A percentile compares a stretch with the other conserved stretches of the same genome.
Conservation (phyloP, 768 basidiomycete species). For the Hygrophorus pudorinus region DNA sequence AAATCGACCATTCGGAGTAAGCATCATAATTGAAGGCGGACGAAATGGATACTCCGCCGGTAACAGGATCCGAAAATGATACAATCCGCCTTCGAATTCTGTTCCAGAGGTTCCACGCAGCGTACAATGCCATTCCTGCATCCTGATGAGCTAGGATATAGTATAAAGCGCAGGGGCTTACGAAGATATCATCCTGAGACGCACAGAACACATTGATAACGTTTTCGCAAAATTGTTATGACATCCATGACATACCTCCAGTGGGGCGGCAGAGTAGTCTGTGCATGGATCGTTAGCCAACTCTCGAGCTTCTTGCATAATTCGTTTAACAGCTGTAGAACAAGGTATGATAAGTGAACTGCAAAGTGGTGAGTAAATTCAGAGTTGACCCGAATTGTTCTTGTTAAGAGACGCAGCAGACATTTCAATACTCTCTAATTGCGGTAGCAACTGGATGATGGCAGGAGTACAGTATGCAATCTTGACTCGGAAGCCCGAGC, state of each 20-base stretch:
- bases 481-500: no score
- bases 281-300: slow-evolving; percentile 75
- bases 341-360: no score
- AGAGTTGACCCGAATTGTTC: slow-evolving; percentile 63
- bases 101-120: slow-evolving; percentile 80
- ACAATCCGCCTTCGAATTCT: slow-evolving; percentile 92
- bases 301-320: slow-evolving; percentile 93
- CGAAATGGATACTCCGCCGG: slow-evolving; percentile 96
- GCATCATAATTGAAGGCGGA: slow-evolving; percentile 90
- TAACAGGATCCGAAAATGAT: slow-evolving; percentile 85
- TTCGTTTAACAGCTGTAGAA: slow-evolving; percentile 77
- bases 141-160: slow-evolving; percentile 10
- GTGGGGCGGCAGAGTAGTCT: slow-evolving; percentile 77
- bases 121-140: slow-evolving; percentile 93
- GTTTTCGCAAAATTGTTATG: not conserved
- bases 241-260: slow-evolving; percentile 45
- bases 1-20: slow-evolving; percentile 95
- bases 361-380: not conserved
- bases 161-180: slow-evolving; percentile 26
- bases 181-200: slow-evolving; percentile 78
- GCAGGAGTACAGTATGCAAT: no score
- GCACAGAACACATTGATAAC: slow-evolving; percentile 3
- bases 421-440: not conserved
- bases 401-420: slow-evolving; percentile 9
- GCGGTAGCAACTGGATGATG: not conserved